phyloP scores from a whole-genome alignment of 176 grass and related monocot species.

The Zoysia japonica region DNA sequence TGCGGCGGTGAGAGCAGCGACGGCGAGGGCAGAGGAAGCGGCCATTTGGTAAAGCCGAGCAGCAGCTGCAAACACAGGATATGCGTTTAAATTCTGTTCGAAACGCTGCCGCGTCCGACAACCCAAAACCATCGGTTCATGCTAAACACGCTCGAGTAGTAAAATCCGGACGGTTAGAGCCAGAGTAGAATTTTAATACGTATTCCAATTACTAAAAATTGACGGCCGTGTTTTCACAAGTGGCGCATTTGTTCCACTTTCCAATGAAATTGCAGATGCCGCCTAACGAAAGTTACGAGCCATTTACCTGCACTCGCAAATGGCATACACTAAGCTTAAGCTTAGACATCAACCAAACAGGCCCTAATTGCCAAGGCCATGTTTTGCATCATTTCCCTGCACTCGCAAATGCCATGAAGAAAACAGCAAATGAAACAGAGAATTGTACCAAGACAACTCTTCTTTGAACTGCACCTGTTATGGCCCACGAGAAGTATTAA shows the following conservation, averaged over 20 bases:
- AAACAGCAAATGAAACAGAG: not conserved
- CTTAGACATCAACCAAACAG: too few species aligned
- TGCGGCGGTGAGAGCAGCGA: not conserved
- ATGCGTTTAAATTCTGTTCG: too few species aligned
- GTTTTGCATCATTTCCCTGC: not conserved
- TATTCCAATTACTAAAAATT: too few species aligned
- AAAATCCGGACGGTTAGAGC: too few species aligned
- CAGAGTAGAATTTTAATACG: too few species aligned
- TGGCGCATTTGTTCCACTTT: not conserved
- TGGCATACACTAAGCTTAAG: too few species aligned
- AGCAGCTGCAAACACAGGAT: not conserved
- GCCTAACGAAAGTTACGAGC: not conserved
- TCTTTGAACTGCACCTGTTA: not conserved
- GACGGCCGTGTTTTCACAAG: not conserved
- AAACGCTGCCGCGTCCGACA: too few species aligned
- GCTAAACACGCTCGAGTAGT: too few species aligned
- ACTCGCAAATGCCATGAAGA: not conserved
- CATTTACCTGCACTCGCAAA: too few species aligned
- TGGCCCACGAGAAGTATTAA: not conserved
- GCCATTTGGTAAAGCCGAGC: not conserved
- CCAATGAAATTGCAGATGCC: not conserved
- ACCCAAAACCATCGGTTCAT: too few species aligned
- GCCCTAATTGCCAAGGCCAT: too few species aligned
- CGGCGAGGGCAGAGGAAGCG: not conserved
- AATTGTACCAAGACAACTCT: not conserved